These are phyloP conservation scores for Pythium folliculosum DNA, from an alignment of 352 stramenopile genomes.

Conservation along the genomic window DNA sequence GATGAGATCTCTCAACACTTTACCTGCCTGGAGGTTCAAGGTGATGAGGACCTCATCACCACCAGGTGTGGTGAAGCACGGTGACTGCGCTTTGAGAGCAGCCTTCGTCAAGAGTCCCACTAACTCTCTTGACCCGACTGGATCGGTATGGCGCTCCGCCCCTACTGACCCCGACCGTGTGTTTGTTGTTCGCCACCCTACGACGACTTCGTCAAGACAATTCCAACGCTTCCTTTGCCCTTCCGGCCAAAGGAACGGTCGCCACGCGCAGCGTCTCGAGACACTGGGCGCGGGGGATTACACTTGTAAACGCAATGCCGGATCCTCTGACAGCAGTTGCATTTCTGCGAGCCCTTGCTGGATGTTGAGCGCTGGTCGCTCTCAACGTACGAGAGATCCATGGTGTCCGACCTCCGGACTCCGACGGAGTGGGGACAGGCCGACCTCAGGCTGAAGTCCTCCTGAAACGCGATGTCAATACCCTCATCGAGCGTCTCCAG, in stretches of 20 bases:
- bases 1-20: no score
- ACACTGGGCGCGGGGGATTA: constrained; percentile 5
- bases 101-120: constrained; percentile 5
- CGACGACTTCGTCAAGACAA: background rate
- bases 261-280: background rate
- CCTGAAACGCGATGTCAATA: constrained; percentile 4
- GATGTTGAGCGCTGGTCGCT: background rate
- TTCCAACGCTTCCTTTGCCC: background rate
- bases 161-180: constrained; percentile 14
- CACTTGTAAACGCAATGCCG: constrained; percentile 13
- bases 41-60: no score
- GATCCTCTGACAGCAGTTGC: constrained; percentile 13
- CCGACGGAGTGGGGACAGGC: constrained; percentile 6
- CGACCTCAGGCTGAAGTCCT: constrained; percentile 20
- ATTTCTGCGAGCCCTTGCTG: constrained; percentile 5
- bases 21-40: no score
- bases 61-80: background rate
- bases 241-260: background rate
- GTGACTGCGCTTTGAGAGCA: background rate
- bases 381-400: constrained; percentile 18
- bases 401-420: constrained; percentile 10
- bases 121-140: background rate
- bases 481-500: constrained; percentile 17
- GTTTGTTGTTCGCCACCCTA: constrained; percentile 3
- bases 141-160: constrained; percentile 5